Base-by-base conservation (phyloP, 495 filamentous ascomycete species). In the Hypoxylon crocopeplum region DNA sequence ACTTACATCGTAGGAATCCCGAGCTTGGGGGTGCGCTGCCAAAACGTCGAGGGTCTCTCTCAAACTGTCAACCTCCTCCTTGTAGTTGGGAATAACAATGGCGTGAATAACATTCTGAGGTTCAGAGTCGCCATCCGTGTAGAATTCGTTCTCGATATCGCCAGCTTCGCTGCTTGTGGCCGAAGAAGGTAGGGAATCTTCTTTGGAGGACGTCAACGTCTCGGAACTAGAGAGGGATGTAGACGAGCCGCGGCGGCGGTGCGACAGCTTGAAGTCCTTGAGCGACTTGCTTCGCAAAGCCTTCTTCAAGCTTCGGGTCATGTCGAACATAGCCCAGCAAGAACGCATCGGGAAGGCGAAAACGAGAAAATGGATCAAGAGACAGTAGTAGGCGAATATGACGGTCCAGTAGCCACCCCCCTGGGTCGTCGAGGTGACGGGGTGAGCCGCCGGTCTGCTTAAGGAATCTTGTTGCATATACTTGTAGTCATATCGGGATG, bases 1-100 rank as follows among this genome's bases (percentile, higher is more conserved):
- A 80, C 84, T 75, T 71, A 88, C 86, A 75, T 89, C 85, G 72
- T 89, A 89, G 34, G 78, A 79, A 44, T 77, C 75, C 37, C 78
- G 76, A 16, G 86, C 86, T 51, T 84, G 78, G 3, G 84, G 79
- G 66, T 89, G 86, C 29, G 78, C 82, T 5, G 85, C 86, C 57
- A 89, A 71, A 17, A 88, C 85, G 21, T 84, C 82, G 22, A 88
- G 69, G 1, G 86, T 88, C 50, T 87, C 85, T 56, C 81, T 73
- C 47, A 89, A 69, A 0, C 81, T 87, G 44, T 86, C 81, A 48
- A 86, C 69, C 20, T 88, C 85, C 61, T 89, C 86, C 55, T 84
- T 85, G 71, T 89, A 89, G 60, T 87, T 88, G 11, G 86, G 86
- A 7, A 89, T 72, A 56, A 89, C 77, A 46, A 89, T 86, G 1